Percentiles rank a stretch among this genome's conserved stretches.
phyloP scores from a whole-genome alignment of 345 rosid genomes.

The Gossypium mustelinum region DNA sequence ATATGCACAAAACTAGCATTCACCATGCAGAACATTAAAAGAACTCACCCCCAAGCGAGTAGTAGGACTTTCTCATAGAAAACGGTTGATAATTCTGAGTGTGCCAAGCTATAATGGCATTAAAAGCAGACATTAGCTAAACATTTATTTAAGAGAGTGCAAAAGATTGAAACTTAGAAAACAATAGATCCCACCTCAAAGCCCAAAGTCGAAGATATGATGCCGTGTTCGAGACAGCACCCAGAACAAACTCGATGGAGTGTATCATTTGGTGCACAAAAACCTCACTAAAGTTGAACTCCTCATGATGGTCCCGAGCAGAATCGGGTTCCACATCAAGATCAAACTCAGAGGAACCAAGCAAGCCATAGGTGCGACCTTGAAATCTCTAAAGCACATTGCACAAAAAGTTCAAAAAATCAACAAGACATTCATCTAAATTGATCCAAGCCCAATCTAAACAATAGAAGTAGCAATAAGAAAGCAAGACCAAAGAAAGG shows the following conservation, averaged over 20 bases:
- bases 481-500: neutral
- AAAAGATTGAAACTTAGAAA: neutral
- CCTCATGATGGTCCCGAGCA: conserved; percentile 71
- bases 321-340: conserved; percentile 74
- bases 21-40: neutral
- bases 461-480: neutral
- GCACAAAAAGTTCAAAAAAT: neutral
- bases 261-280: conserved; percentile 99
- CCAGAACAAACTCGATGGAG: conserved; percentile 92
- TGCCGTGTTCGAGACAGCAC: conserved; percentile 97
- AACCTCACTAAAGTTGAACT: conserved; percentile 91
- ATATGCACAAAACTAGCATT: neutral
- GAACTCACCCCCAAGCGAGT: conserved; percentile 94
- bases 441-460: neutral
- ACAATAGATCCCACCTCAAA: conserved; percentile 51
- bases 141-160: neutral
- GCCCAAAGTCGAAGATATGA: conserved; percentile 99
- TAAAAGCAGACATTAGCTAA: conserved; percentile 12
- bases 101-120: conserved; percentile 70
- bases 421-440: conserved; percentile 11
- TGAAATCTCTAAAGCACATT: conserved; percentile 66
- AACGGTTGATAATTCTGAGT: conserved; percentile 91
- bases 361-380: conserved; percentile 85
- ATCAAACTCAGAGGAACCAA: conserved; percentile 77
- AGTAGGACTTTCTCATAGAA: conserved; percentile 95